Conservation (phyloP, 768 basidiomycete species). For the Suillus fuscotomentosus region DNA sequence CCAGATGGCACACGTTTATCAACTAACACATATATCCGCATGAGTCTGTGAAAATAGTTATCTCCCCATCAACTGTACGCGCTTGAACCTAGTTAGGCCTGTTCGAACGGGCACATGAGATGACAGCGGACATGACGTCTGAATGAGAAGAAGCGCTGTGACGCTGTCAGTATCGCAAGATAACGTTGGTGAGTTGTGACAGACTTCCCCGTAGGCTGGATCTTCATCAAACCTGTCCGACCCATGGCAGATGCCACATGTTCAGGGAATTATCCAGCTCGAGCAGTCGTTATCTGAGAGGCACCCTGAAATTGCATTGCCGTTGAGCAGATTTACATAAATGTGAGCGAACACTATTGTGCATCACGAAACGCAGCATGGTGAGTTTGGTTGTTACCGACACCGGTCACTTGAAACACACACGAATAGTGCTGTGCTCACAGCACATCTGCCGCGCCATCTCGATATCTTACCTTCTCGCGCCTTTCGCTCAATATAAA, state of each 20-base stretch:
- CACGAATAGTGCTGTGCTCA: conserved; percentile 13
- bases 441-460: conserved; percentile 24
- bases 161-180: background rate
- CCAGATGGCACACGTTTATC: background rate
- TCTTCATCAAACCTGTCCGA: background rate
- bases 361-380: background rate
- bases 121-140: background rate
- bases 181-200: background rate
- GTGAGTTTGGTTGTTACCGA: background rate
- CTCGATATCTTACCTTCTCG: conserved; percentile 14
- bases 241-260: background rate
- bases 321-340: background rate
- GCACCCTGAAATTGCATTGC: background rate
- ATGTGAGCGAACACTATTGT: background rate
- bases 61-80: background rate
- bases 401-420: background rate
- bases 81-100: too few relatives aligned
- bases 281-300: background rate
- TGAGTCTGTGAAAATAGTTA: background rate
- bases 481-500: conserved; percentile 32
- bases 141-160: background rate
- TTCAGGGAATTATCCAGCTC: background rate
- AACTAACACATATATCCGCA: background rate
- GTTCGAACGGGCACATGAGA: background rate
- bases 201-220: too few relatives aligned